Base-by-base conservation (phyloP, 2,329 filamentous ascomycete species). In the Colletotrichum endophyticum region DNA sequence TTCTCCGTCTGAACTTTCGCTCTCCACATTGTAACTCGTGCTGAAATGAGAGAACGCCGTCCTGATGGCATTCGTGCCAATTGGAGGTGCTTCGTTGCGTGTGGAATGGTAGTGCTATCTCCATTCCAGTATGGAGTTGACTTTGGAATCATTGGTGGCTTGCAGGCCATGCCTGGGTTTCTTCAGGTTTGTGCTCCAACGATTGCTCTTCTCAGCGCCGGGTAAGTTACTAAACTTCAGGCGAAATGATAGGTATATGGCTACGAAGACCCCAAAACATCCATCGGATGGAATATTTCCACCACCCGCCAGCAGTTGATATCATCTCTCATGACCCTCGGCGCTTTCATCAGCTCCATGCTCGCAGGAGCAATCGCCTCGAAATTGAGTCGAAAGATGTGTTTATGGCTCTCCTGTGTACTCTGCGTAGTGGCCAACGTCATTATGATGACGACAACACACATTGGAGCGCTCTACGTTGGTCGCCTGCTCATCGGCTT, bases 401-500 rank as follows among this genome's bases (percentile, higher is more conserved):
- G 59, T 22, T 4, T 62, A 0, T 62, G 30, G 59, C 16, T 62
- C 0, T 62, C 59, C 1, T 62, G 59, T 32, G 9, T 62, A 3
- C 30, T 62, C 27, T 62, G 59, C 5, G 59, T 62, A 32, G 59
- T n/a, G 28, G 59, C 59, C 59, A 62, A 62, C 11, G 3, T 62
- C 11, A 34, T 62, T 22, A 62, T 62, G 59, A 62, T 62, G 59
- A 89, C 87, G 5, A 91, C 89, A 0, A 86, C 85, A 8, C 81
- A 84, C 72, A 90, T 92, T 49, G 88, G 85, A 19, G 89, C 86
- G 2, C 86, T 92, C 7, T 92, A 92, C 73, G 85, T 87, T 28
- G 90, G 89, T 12, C 87, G 90, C 49, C 82, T 92, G 8, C 80
- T 92, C 19, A 89, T 91, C 72, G 91, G 91, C 4, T 75, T 92